phyloP scores from a whole-genome alignment of 2,329 filamentous ascomycete species.

The Ophiosphaerella narmari region DNA sequence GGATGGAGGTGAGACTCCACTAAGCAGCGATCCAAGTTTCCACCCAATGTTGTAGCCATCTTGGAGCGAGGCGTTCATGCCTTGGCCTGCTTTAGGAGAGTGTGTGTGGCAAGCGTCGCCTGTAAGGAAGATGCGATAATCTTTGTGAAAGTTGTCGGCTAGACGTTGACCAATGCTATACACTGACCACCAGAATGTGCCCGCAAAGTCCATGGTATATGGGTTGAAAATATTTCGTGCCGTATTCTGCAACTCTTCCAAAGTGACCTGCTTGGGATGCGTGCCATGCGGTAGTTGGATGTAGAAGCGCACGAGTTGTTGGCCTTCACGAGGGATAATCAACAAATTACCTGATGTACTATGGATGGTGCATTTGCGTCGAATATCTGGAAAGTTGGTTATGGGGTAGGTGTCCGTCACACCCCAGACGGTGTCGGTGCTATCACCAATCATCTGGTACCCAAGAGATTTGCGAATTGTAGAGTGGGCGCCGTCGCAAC shows the following conservation, averaged over 20 bases:
- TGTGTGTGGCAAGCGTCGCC: constrained; percentile 73
- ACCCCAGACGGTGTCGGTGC: constrained; percentile 62
- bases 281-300: constrained; percentile 61
- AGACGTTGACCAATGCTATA: constrained; percentile 74
- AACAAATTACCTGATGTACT: constrained; percentile 53
- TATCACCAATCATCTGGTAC: constrained; percentile 64
- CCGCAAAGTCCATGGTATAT: constrained; percentile 59
- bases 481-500: constrained; percentile 60
- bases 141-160: constrained; percentile 70
- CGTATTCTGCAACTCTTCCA: constrained; percentile 58
- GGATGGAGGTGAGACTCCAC: constrained; percentile 58
- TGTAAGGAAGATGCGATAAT: constrained; percentile 68
- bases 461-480: constrained; percentile 57
- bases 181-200: constrained; percentile 72
- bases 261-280: constrained; percentile 56
- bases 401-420: constrained; percentile 58
- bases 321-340: constrained; percentile 60
- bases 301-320: constrained; percentile 64
- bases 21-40: constrained; percentile 54
- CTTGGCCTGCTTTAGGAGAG: constrained; percentile 73
- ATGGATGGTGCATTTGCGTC: constrained; percentile 56
- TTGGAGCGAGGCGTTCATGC: constrained; percentile 65
- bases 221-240: constrained; percentile 60
- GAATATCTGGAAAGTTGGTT: constrained; percentile 57
- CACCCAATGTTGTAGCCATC: constrained; percentile 64